A percentile compares a stretch with the other conserved stretches of the same genome.
phyloP scores from a whole-genome alignment of 768 basidiomycete genomes.

The Nidula microcarpa region DNA sequence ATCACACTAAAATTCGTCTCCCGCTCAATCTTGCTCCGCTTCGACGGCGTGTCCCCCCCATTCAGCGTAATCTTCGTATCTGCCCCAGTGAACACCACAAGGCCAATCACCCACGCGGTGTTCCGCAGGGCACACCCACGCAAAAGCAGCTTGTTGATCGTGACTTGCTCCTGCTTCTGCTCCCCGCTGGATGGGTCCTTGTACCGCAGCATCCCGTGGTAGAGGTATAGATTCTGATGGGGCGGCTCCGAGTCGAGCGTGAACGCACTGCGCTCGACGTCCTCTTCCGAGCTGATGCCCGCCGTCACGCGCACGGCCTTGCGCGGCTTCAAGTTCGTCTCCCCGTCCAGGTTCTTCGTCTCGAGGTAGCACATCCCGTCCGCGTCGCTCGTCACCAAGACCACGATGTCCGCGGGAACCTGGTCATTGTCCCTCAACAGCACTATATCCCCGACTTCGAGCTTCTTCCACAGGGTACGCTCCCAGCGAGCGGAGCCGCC shows the following conservation, averaged over 20 bases:
- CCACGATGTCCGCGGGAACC: constrained; percentile 93
- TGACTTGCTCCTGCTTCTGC: constrained; percentile 62
- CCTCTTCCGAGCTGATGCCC: constrained; percentile 78
- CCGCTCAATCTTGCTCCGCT: constrained; percentile 94
- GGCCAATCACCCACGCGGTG: constrained; percentile 87
- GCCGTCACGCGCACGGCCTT: constrained; percentile 74
- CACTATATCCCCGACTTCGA: constrained; percentile 96
- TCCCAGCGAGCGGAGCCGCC: constrained; percentile 85
- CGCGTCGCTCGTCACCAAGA: constrained; percentile 87
- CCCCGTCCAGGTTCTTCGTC: constrained; percentile 97
- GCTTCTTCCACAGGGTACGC: constrained; percentile 96
- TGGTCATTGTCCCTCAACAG: constrained; percentile 91
- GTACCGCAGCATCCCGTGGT: constrained; percentile 83
- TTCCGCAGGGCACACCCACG: constrained; percentile 90
- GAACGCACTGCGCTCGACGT: constrained; percentile 84
- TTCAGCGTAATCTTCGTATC: constrained; percentile 94
- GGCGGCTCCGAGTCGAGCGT: constrained; percentile 91
- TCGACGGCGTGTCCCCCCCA: constrained; percentile 92
- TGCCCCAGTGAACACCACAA: constrained; percentile 91
- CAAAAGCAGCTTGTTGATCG: constrained; percentile 90
- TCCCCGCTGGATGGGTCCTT: constrained; percentile 49
- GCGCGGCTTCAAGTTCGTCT: constrained; percentile 93
- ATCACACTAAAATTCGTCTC: constrained; percentile 99
- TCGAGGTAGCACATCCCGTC: constrained; percentile 94
- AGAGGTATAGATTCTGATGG: constrained; percentile 89